Percentiles rank a stretch among this genome's conserved stretches.
These are phyloP conservation scores for Physcia stellaris DNA, from an alignment of 495 filamentous ascomycete species.

Conservation along the genomic window DNA sequence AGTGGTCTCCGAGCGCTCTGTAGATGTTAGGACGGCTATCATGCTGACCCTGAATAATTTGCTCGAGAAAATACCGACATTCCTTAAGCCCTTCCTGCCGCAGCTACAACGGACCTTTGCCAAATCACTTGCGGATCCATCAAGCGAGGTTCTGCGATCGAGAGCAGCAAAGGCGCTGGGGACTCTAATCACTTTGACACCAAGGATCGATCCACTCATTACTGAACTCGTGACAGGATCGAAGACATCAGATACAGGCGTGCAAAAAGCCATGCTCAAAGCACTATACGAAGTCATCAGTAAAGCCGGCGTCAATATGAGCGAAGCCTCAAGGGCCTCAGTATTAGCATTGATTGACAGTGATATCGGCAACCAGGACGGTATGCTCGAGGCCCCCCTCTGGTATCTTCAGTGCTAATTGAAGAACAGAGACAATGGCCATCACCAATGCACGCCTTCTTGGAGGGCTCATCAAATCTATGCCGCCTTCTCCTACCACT, in stretches of 20 bases:
- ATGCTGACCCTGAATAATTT: constrained; percentile 88
- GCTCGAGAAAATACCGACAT: constrained; percentile 89
- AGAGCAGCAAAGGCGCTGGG: constrained; percentile 92
- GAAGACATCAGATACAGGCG: constrained; percentile 76
- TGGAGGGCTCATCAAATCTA: constrained; percentile 73
- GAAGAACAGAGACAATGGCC: constrained; percentile 45
- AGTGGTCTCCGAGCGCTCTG: constrained; percentile 89
- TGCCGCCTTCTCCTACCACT: constrained; percentile 48
- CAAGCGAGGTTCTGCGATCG: constrained; percentile 75
- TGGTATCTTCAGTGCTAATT: constrained; percentile 7
- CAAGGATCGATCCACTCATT: constrained; percentile 85
- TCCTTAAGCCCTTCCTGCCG: constrained; percentile 91
- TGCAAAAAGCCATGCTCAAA: constrained; percentile 94
- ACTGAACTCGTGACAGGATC: constrained; percentile 83
- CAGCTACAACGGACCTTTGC: constrained; percentile 96
- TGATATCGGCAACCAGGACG: constrained; percentile 59
- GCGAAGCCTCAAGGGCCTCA: constrained; percentile 66
- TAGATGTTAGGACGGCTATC: constrained; percentile 92
- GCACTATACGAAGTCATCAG: constrained; percentile 91
- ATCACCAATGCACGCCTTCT: constrained; percentile 84
- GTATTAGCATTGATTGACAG: constrained; percentile 80
- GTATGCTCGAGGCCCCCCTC: constrained; percentile 19
- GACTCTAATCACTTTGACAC: constrained; percentile 90
- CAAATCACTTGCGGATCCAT: constrained; percentile 83
- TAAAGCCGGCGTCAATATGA: constrained; percentile 90